Percentiles rank a stretch among this genome's conserved stretches.
These are phyloP conservation scores for Ormosia semicastrata DNA, from an alignment of 306 rosid genomes.

Conservation along the genomic window DNA sequence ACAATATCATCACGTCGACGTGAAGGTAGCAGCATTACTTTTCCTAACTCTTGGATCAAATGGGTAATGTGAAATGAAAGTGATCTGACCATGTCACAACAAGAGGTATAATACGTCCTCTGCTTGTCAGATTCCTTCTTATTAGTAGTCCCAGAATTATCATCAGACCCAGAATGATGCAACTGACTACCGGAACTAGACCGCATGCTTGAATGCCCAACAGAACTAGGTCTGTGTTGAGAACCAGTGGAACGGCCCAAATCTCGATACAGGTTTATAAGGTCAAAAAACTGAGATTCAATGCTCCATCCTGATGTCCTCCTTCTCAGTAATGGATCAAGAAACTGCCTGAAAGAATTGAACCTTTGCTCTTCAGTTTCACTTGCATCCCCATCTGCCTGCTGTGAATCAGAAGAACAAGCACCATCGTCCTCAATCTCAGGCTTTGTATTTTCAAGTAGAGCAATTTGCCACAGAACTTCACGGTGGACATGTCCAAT, in stretches of 20 bases:
- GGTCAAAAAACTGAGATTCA: constrained; percentile 96
- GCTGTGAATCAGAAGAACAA: constrained; percentile 66
- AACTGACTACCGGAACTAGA: constrained; percentile 56
- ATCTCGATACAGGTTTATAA: constrained; percentile 83
- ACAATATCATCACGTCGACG: constrained; percentile 96
- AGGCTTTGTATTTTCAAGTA: constrained; percentile 73
- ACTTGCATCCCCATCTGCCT: constrained; percentile 58
- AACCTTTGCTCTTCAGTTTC: constrained; percentile 90
- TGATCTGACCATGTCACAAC: constrained; percentile 91
- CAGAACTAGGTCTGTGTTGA: constrained; percentile 56
- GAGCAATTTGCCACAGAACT: constrained; percentile 91
- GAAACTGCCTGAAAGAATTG: constrained; percentile 90
- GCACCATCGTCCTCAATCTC: constrained; percentile 62
- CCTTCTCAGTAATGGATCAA: constrained; percentile 88
- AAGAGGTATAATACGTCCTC: constrained; percentile 69
- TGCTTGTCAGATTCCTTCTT: constrained; percentile 76
- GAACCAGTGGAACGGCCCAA: constrained; percentile 83
- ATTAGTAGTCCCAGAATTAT: constrained; percentile 49
- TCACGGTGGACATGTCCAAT: constrained; percentile 88
- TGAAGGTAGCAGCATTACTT: constrained; percentile 86
- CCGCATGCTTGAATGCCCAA: constrained; percentile 53
- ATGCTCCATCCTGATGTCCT: constrained; percentile 89
- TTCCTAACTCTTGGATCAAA: constrained; percentile 96
- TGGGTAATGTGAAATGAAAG: constrained; percentile 94
- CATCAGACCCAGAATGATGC: constrained; percentile 63